Base-by-base conservation (phyloP, 169 alveolate species). In the Cyclospora cayetanensis region DNA sequence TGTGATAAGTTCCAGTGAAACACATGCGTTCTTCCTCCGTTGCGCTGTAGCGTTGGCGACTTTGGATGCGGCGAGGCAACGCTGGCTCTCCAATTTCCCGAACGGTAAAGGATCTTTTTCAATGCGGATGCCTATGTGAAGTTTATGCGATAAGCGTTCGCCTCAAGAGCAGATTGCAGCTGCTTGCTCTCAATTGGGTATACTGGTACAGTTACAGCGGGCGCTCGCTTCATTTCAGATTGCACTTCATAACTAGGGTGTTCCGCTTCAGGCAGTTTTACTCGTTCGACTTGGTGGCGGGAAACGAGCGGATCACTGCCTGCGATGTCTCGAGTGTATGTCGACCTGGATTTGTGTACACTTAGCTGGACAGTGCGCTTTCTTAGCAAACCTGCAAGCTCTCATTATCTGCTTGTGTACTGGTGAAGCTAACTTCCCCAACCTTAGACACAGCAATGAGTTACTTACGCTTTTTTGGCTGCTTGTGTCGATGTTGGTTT, bases 251-350 rank as follows among this genome's bases (percentile, higher is more conserved):
- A n/a, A n/a, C n/a, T 9, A 18, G 9, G 9, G 12, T 27, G 60
- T n/a, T 60, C 25, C 35, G 12, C 12, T 20, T 0, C 35, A 72
- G 96, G 72, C 94, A 46, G 42, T 92, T 96, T 27, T 83, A 95
- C 68, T 96, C 97, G 25, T 96, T 95, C 53, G 98, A 96, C 52
- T 76, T 96, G 53, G 91, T 96, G 29, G 94, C 97, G 4, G 93
- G 88, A 34, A 93, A 92, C 77, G 85, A 91, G 27, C 90, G 82
- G 68, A 91, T 96, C 29, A 96, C 96, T 7, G 95, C 96, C 37
- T 96, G 98, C 92, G 94, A 96, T 84, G 95, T 96, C 43, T 82
- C 95, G 31, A 91, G 90, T 68, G 96, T 95, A 43, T 43, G 63
- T 89, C 46, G 4, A 29, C 53, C 42, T 41, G 11, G 20, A 27